Conservation (phyloP, 306 rosid species). For the Pachyrhizus erosus region DNA sequence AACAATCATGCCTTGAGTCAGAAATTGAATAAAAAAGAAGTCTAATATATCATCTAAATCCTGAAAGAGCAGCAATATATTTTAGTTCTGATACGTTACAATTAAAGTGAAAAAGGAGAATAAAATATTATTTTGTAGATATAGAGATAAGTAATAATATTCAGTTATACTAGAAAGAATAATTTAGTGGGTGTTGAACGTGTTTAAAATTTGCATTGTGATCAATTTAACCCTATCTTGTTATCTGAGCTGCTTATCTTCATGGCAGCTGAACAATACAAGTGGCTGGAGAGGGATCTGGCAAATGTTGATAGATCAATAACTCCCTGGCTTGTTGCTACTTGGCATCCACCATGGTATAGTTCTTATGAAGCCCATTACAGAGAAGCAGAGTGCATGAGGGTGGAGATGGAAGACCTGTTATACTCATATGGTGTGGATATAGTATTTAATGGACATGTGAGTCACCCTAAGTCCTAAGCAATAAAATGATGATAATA, state of each 20-base stretch:
- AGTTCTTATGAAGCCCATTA: slow-evolving; percentile 76
- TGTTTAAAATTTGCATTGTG: background rate
- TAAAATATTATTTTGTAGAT: background rate
- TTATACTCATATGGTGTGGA: slow-evolving; percentile 78
- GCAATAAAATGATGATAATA: slow-evolving; percentile 10
- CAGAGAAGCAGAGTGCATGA: slow-evolving; percentile 89
- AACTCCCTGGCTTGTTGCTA: slow-evolving; percentile 89
- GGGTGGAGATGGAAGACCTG: slow-evolving; percentile 71
- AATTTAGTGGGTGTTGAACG: background rate
- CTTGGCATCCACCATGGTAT: slow-evolving; percentile 95
- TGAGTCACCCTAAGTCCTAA: slow-evolving; percentile 50
- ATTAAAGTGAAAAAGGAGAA: slow-evolving; percentile 9
- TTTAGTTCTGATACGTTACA: background rate
- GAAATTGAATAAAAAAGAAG: background rate
- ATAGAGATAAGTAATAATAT: background rate
- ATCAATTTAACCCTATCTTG: background rate
- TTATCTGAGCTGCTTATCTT: slow-evolving; percentile 20
- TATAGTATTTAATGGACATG: slow-evolving; percentile 84
- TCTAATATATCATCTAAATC: background rate
- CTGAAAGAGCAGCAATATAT: background rate
- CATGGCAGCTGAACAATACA: slow-evolving; percentile 69
- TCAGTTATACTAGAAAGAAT: background rate
- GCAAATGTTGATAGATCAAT: slow-evolving; percentile 65
- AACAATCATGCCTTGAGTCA: background rate
- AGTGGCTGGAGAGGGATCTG: slow-evolving; percentile 88